Base-by-base conservation (phyloP, 2,329 filamentous ascomycete species). In the Neopestalotiopsis sp. region DNA sequence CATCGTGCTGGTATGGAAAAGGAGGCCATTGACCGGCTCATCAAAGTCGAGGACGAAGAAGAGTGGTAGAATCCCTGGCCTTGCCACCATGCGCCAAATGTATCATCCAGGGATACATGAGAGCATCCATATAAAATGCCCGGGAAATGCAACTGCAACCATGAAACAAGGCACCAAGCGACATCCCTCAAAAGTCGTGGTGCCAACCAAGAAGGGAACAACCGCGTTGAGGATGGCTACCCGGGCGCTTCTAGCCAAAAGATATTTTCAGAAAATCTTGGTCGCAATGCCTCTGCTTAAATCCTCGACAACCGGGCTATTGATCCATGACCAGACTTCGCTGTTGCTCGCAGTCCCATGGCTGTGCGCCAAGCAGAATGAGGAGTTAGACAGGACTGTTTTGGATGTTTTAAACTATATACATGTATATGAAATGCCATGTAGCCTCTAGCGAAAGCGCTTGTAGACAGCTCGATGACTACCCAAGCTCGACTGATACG, bases 1-100 rank as follows among this genome's bases (percentile, higher is more conserved):
- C 73, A 79, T 67, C 72, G 73, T 57, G 69, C 72, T 38, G 69
- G 73, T 57, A 45, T 74, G 28, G 70, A 74, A 20, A 76, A 68
- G 45, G 70, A 71, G 65, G 68, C 71, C 17, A 68, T 70, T 17
- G 66, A 69, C 49, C 66, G 70, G 24, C 70, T 71, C 20, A 45
- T 71, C 40, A 74, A 76, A 61, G 38, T 73, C 2, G 71, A 76
- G 62, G 68, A 69, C 42, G 72, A 74, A 56, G 71, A 72, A 5
- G 67, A 63, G 65, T 67, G 38, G n/a, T 62, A 59, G 53, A 28
- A 20, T 1, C 24, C 24, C 24, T 3, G 24, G 24, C 12, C 38
- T 17, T 49, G 42, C 13, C 30, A 17, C 24, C 57, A 30, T 34
- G 24, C 57, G 13, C 57, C 30, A 59, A 59, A 59, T 10, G 34